These are phyloP conservation scores for Chaetomidium leptoderma DNA, from an alignment of 495 filamentous ascomycete genomes.

Conservation along the genomic window DNA sequence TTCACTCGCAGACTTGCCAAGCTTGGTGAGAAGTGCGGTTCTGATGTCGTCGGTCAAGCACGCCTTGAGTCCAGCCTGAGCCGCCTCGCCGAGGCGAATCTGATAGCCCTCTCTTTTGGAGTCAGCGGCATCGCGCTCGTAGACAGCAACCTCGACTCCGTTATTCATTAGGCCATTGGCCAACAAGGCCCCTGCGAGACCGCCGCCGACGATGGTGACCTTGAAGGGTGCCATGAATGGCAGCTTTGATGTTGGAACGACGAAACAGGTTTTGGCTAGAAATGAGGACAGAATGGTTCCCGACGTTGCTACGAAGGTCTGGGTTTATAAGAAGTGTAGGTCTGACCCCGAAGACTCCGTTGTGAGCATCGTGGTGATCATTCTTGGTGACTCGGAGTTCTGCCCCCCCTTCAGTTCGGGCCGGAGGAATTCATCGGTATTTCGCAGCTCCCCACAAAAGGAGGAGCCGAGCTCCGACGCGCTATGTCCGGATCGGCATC, in stretches of 20 bases:
- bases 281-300: too few relatives aligned
- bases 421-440: too few relatives aligned
- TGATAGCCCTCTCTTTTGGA: neutral
- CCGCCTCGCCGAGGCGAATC: neutral
- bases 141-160: neutral
- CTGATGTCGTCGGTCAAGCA: neutral
- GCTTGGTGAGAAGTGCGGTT: neutral
- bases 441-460: too few relatives aligned
- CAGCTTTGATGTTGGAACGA: neutral
- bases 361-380: too few relatives aligned
- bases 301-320: too few relatives aligned
- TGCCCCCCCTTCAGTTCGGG: too few relatives aligned
- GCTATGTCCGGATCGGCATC: too few relatives aligned
- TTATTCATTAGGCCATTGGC: neutral
- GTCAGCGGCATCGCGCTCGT: neutral
- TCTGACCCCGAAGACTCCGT: too few relatives aligned
- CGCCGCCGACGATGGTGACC: neutral
- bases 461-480: too few relatives aligned
- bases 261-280: too few relatives aligned
- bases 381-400: too few relatives aligned
- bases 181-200: neutral
- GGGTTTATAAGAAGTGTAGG: too few relatives aligned
- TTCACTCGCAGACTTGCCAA: neutral
- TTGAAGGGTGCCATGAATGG: neutral
- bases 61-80: neutral